phyloP scores from a whole-genome alignment of 352 stramenopile genomes.

The Pythium aquatile region DNA sequence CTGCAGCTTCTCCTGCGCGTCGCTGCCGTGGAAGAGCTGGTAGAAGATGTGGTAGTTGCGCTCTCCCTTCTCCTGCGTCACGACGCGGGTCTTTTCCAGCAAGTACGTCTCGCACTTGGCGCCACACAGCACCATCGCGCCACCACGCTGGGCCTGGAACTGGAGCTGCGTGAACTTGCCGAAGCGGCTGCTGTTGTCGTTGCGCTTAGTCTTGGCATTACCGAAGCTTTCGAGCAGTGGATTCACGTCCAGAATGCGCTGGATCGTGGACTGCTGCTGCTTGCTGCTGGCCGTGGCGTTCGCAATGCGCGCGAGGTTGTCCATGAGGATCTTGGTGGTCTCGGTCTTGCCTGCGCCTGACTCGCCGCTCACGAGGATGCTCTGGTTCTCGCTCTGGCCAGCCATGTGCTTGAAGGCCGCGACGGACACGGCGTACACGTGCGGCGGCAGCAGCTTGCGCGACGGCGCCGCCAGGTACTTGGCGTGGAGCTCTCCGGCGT shows the following conservation, averaged over 20 bases:
- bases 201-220: conserved; percentile 96
- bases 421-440: conserved; percentile 73
- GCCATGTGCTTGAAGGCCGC: conserved; percentile 70
- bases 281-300: conserved; percentile 18
- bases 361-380: conserved; percentile 49
- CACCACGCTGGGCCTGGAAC: conserved; percentile 70
- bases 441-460: conserved; percentile 53
- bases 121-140: conserved; percentile 67
- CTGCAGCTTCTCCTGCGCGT: not conserved
- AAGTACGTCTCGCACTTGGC: conserved; percentile 95
- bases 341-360: not conserved
- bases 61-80: not conserved
- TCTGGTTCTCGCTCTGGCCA: conserved; percentile 62
- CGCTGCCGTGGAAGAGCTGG: conserved; percentile 45
- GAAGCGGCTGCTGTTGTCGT: conserved; percentile 93
- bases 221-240: conserved; percentile 98
- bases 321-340: conserved; percentile 29
- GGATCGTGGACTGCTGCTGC: conserved; percentile 62
- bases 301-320: conserved; percentile 80
- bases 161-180: conserved; percentile 59
- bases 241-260: conserved; percentile 95
- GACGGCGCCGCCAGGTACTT: conserved; percentile 58
- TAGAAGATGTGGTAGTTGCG: conserved; percentile 95
- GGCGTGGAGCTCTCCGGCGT: conserved; percentile 56
- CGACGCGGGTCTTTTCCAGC: not conserved